These are phyloP conservation scores for Ganoderma leucocontextum DNA, from an alignment of 1,284 basidiomycete genomes.

Conservation along the genomic window DNA sequence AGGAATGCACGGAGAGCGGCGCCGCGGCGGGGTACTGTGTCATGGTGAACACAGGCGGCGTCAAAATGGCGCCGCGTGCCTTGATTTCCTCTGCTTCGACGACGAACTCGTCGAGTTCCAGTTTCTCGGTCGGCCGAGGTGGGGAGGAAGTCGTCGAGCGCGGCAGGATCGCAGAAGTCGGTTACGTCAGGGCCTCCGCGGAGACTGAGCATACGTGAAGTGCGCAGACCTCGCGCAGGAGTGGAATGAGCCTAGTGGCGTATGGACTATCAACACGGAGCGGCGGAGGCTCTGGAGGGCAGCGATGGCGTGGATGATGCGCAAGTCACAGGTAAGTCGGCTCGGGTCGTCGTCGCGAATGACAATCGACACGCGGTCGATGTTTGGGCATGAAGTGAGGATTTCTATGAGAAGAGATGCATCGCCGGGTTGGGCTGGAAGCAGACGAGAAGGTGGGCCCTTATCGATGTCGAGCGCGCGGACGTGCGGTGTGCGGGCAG, in stretches of 20 bases:
- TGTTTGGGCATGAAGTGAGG: not conserved
- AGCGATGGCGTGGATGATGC: not conserved
- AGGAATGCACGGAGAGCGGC: no score
- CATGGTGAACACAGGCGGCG: no score
- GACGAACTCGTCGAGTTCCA: no score
- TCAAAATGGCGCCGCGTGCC: no score
- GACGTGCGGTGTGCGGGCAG: not conserved
- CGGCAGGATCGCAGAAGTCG: not conserved
- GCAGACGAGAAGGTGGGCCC: fast-evolving
- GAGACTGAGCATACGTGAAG: not conserved
- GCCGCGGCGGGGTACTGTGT: no score
- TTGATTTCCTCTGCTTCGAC: no score
- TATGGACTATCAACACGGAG: no score
- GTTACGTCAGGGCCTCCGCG: not conserved
- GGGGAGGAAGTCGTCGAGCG: not conserved
- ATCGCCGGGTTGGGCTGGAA: not conserved
- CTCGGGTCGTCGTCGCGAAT: not conserved
- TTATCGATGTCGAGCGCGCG: not conserved
- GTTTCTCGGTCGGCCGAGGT: no score
- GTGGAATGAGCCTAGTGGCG: no score
- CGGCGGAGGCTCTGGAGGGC: not conserved
- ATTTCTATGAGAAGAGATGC: not conserved
- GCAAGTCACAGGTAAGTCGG: not conserved
- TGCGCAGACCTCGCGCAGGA: not conserved
- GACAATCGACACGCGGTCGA: not conserved